Evolutionary conservation across 2,329 filamentous ascomycete species (phyloP).

Genomic region (Botrytis fragariae): DNA sequence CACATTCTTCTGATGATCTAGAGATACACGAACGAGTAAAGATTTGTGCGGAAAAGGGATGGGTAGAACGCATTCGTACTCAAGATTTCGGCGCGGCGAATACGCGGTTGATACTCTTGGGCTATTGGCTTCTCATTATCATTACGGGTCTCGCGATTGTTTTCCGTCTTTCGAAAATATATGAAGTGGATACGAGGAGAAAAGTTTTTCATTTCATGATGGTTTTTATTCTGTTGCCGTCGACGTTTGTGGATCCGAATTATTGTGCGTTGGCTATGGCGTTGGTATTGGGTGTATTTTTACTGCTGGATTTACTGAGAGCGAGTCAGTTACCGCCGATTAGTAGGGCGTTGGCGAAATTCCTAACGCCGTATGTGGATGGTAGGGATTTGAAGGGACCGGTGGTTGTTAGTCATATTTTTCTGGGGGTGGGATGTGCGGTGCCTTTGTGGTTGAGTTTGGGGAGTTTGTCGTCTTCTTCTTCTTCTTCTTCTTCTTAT

Average conservation of each 20-base stretch:
- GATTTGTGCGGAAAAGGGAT: conserved; percentile 51
- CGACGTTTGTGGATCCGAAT: conserved; percentile 80
- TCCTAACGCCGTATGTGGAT: conserved; percentile 91
- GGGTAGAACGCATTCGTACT: conserved; percentile 65
- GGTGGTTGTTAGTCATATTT: conserved; percentile 94
- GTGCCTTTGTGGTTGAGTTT: conserved; percentile 90
- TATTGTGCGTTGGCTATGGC: conserved; percentile 79
- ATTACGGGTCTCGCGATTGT: conserved; percentile 70
- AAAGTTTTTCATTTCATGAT: conserved; percentile 99
- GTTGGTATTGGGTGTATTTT: conserved; percentile 77
- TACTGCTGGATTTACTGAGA: conserved; percentile 83
- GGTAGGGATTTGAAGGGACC: conserved; percentile 89
- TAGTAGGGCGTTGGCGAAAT: conserved; percentile 78
- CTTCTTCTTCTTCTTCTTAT: background rate
- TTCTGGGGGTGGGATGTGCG: conserved; percentile 89
- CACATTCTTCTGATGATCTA: background rate
- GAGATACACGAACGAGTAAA: conserved; percentile 34
- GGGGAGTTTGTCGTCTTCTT: conserved; percentile 59
- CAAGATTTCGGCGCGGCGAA: conserved; percentile 70
- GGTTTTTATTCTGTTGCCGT: conserved; percentile 90
- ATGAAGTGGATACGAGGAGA: conserved; percentile 90
- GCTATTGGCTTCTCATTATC: conserved; percentile 72
- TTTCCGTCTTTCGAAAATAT: conserved; percentile 68
- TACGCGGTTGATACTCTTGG: conserved; percentile 71
- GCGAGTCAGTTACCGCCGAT: conserved; percentile 90